Percentiles rank a stretch among this genome's conserved stretches.
These are phyloP conservation scores for Colletotrichum scovillei DNA, from an alignment of 2,329 filamentous ascomycete genomes.

Conservation along the genomic window DNA sequence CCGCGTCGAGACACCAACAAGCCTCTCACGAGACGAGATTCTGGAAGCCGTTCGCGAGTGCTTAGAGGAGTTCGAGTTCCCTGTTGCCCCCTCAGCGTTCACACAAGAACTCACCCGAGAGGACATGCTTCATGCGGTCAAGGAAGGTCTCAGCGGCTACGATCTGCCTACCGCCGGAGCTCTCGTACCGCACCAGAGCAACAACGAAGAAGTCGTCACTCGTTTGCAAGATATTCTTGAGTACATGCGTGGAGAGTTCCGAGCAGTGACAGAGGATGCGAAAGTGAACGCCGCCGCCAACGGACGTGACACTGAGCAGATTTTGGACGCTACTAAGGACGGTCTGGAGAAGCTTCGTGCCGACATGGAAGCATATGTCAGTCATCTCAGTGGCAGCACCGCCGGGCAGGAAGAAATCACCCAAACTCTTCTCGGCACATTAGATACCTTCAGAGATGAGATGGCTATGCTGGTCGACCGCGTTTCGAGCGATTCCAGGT, in stretches of 20 bases:
- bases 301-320: constrained; percentile 86
- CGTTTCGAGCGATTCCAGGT: constrained; percentile 63
- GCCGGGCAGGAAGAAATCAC: constrained; percentile 83
- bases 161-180: constrained; percentile 56
- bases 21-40: constrained; percentile 84
- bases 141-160: constrained; percentile 65
- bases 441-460: constrained; percentile 76
- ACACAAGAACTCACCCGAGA: constrained; percentile 67
- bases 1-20: constrained; percentile 74
- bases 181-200: constrained; percentile 52
- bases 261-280: constrained; percentile 68
- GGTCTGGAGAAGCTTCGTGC: constrained; percentile 83
- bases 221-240: constrained; percentile 75
- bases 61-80: constrained; percentile 85
- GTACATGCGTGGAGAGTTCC: constrained; percentile 69
- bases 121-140: constrained; percentile 73
- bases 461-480: constrained; percentile 70
- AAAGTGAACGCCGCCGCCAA: constrained; percentile 85
- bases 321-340: constrained; percentile 88
- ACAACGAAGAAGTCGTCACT: constrained; percentile 62
- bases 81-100: constrained; percentile 67
- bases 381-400: constrained; percentile 72
- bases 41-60: constrained; percentile 87
- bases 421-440: constrained; percentile 71
- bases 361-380: constrained; percentile 85